phyloP scores from a whole-genome alignment of 495 filamentous ascomycete genomes.

The Schizothecium vesticola region DNA sequence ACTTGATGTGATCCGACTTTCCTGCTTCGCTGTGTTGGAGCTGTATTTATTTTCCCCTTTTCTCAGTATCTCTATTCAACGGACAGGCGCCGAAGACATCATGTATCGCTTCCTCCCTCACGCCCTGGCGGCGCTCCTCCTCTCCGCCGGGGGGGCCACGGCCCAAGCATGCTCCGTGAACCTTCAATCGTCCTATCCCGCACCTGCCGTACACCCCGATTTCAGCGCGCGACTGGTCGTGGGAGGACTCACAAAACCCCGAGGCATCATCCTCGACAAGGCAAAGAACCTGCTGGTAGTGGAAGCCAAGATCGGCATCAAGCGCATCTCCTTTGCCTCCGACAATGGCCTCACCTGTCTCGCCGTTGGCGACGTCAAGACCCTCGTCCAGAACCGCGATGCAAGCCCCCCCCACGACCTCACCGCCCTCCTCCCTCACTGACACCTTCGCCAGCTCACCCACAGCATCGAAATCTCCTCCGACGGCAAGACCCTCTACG shows the following conservation, averaged over 20 bases:
- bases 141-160: not conserved
- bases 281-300: conserved; percentile 58
- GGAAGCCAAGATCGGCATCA: conserved; percentile 49
- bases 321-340: conserved; percentile 43
- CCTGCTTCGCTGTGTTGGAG: not conserved
- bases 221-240: conserved; percentile 54
- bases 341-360: conserved; percentile 43
- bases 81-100: not conserved
- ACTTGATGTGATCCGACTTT: not conserved
- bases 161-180: conserved; percentile 6
- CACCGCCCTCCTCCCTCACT: not conserved
- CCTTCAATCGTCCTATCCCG: conserved; percentile 17
- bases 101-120: not conserved
- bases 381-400: conserved; percentile 22
- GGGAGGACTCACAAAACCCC: conserved; percentile 47
- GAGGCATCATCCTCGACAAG: conserved; percentile 56
- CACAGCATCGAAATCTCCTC: conserved; percentile 62
- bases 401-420: conserved; percentile 34
- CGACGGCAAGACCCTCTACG: conserved; percentile 61
- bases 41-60: not conserved
- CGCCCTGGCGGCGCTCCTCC: conserved; percentile 4
- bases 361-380: conserved; percentile 29
- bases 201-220: conserved; percentile 50
- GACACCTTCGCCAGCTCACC: conserved; percentile 28
- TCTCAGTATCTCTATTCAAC: not conserved